Evolutionary conservation across 805 yeast species (phyloP).

Genomic region (Wickerhamomyces xylosicus): DNA sequence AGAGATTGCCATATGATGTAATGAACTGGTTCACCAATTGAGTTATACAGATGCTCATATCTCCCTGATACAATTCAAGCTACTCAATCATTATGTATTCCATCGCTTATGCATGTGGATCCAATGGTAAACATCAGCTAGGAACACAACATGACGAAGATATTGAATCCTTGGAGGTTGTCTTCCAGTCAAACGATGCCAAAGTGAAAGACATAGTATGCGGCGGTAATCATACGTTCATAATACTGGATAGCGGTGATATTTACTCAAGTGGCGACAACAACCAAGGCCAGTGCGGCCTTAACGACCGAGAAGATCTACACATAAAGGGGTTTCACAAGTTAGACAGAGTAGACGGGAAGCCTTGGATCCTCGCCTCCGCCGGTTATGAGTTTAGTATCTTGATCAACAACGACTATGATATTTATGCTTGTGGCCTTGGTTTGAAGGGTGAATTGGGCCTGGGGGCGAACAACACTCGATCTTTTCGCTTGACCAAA

Average conservation of each 20-base stretch:
- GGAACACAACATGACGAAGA: conserved; percentile 53
- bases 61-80: no score
- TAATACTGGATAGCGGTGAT: conserved; percentile 43
- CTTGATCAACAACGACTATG: conserved; percentile 29
- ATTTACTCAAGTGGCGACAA: conserved; percentile 55
- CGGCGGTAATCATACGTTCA: conserved; percentile 83
- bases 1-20: no score
- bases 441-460: conserved; percentile 78
- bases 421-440: conserved; percentile 43
- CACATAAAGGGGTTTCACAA: conserved; percentile 10
- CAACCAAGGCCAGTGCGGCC: conserved; percentile 43
- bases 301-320: neutral
- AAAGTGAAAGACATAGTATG: conserved; percentile 41
- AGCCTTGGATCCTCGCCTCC: conserved; percentile 34
- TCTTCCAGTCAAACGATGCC: conserved; percentile 4
- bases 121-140: conserved; percentile 73
- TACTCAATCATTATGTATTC: no score
- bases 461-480: conserved; percentile 20
- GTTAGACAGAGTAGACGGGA: conserved; percentile 13
- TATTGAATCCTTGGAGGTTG: conserved; percentile 18
- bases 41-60: no score
- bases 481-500: conserved; percentile 1
- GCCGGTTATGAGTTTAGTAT: conserved; percentile 80
- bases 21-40: no score
- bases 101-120: conserved; percentile 54